Conservation (phyloP, 495 filamentous ascomycete species). For the Niebla homalea region DNA sequence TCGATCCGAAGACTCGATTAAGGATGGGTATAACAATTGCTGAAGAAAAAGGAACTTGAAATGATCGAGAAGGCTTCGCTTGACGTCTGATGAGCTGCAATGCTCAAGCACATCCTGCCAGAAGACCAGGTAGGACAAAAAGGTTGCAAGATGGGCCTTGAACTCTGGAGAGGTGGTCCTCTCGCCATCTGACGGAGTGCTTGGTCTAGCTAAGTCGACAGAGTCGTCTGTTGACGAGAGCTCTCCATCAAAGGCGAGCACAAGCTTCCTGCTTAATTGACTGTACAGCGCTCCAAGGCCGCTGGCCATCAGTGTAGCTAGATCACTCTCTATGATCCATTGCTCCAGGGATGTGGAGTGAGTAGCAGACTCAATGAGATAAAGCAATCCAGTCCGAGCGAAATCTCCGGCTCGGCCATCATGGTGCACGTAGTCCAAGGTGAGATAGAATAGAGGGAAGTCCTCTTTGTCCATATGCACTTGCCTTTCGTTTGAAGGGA, state of each 20-base stretch:
- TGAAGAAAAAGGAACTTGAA: slow-evolving; percentile 95
- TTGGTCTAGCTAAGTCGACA: slow-evolving; percentile 63
- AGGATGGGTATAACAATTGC: slow-evolving; percentile 86
- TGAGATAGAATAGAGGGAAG: slow-evolving; percentile 87
- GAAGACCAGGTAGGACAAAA: slow-evolving; percentile 86
- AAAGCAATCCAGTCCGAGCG: slow-evolving; percentile 86
- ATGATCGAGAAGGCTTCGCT: slow-evolving; percentile 84
- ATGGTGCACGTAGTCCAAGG: slow-evolving; percentile 92
- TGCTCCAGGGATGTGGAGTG: slow-evolving; percentile 69
- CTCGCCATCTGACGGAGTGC: slow-evolving; percentile 51
- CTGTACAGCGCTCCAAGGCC: slow-evolving; percentile 92
- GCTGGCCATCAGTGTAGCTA: slow-evolving; percentile 93
- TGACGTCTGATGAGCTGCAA: slow-evolving; percentile 81
- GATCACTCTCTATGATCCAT: slow-evolving; percentile 94
- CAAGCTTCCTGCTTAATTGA: slow-evolving; percentile 62
- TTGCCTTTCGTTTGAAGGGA: neutral
- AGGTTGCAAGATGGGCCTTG: slow-evolving; percentile 73
- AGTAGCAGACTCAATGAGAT: slow-evolving; percentile 88
- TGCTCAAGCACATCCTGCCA: slow-evolving; percentile 98
- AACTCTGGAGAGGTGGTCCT: slow-evolving; percentile 56
- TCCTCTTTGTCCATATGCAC: slow-evolving; percentile 59
- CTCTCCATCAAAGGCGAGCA: slow-evolving; percentile 34
- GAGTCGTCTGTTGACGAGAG: slow-evolving; percentile 71
- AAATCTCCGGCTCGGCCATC: slow-evolving; percentile 91
- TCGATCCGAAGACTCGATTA: slow-evolving; percentile 90